Evolutionary conservation across 768 basidiomycete species (phyloP), one percentile per base, ranked within the genome.

Genomic region (Stropharia rugosoannulata): DNA sequence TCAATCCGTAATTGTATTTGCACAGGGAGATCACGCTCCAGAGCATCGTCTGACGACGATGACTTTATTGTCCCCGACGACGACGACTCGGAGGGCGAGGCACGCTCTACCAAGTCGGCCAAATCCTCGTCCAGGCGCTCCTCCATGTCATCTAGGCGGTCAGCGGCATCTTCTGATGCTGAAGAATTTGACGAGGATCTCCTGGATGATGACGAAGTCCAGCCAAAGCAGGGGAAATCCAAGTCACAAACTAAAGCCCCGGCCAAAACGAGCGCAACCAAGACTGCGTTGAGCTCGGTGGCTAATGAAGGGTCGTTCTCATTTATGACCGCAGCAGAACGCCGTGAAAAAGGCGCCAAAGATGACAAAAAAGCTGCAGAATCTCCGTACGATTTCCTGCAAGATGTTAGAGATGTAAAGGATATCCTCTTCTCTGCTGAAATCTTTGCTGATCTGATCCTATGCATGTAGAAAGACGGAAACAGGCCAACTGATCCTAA

Each of bases 271-370:
- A 68, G 73, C 29, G 41, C 69, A 13, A 58, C 52, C 56, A 54
- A 68, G 59, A 49, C 67, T 6, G 64, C 69, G 5, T 59, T 67
- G 25, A 68, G 68, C 22, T 64, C 66, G 38, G 53, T 63, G 1
- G 61, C 66, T 54, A 60, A 64, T 37, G 64, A 60, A 19, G 56
- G 61, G 15, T 41, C 60, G 37, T 71, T 69, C 40, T 68, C 71
- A 8, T 91, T 95, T 72, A 75, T 95, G 54, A 96, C 94, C 13
- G 86, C 86, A 6, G 94, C 95, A 2, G 94, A 95, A 67, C 80
- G 80, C 60, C 80, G 89, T 5, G 80, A 84, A 45, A 82, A 86
- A 64, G 81, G 84, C 37, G 89, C 86, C 68, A 96, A 93, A 68
- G 83, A 84, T 12, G 86, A 88, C 54, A 95, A 96, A 75, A 87